Conservation (phyloP, 78 protist species). For the Polysphondylium violaceum region DNA sequence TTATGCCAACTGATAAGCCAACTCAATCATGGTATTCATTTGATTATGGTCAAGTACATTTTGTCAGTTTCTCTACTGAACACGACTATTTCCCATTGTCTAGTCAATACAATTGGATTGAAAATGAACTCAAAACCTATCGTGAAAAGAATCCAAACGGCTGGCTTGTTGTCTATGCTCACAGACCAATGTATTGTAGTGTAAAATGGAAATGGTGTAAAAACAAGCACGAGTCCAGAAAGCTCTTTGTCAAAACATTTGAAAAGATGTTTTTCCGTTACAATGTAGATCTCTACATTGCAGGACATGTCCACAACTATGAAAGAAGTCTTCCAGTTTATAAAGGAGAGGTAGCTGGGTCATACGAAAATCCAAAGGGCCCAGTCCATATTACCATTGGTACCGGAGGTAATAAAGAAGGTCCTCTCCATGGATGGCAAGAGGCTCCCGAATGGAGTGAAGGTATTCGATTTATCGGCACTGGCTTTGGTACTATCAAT, state of each 20-base stretch:
- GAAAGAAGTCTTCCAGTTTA: slow-evolving; percentile 41
- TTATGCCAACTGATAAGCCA: slow-evolving; percentile 14
- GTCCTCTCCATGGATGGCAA: background rate
- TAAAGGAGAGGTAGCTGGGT: background rate
- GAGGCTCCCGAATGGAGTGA: background rate
- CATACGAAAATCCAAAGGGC: slow-evolving; percentile 26
- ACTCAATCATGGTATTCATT: slow-evolving; percentile 28
- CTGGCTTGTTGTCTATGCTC: slow-evolving; percentile 37
- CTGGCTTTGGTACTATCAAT: slow-evolving; percentile 24
- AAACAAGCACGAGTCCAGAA: too few species aligned
- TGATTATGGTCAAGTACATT: slow-evolving; percentile 63
- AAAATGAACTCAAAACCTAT: slow-evolving; percentile 31
- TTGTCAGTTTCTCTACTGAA: slow-evolving; percentile 40
- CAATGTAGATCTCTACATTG: slow-evolving; percentile 45
- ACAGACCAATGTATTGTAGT: slow-evolving; percentile 55
- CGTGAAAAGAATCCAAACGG: slow-evolving; percentile 46
- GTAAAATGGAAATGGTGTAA: slow-evolving; percentile 4
- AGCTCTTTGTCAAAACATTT: too few species aligned
- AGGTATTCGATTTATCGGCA: slow-evolving; percentile 10
- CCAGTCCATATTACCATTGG: slow-evolving; percentile 36
- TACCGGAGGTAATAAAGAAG: slow-evolving; percentile 53
- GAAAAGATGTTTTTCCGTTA: slow-evolving; percentile 5
- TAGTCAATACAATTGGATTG: slow-evolving; percentile 27
- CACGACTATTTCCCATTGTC: slow-evolving; percentile 21
- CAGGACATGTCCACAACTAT: slow-evolving; percentile 46